Conservation (phyloP, 2,329 filamentous ascomycete genomes). For the Penicillium vulpinum region DNA sequence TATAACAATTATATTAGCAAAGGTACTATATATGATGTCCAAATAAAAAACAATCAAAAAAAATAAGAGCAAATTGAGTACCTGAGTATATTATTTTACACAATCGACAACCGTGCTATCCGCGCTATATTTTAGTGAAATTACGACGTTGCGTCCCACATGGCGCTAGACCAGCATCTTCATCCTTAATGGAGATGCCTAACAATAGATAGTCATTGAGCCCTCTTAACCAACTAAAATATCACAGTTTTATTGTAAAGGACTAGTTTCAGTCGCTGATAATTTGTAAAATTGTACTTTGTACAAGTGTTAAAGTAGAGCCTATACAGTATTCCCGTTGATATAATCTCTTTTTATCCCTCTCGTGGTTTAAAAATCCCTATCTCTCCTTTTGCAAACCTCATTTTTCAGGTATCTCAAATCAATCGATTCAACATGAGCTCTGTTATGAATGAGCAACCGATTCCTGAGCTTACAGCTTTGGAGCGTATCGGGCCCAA, state of each 20-base stretch:
- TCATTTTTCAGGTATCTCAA: not conserved
- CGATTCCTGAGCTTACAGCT: slow-evolving; percentile 21
- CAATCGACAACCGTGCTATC: not conserved
- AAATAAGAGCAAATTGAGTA: not conserved
- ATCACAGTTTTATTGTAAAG: not conserved
- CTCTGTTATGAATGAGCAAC: not conserved
- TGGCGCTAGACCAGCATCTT: not conserved
- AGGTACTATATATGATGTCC: too few species aligned
- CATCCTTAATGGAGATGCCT: not conserved
- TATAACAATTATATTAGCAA: too few species aligned
- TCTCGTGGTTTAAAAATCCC: not conserved
- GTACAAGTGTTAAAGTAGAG: not conserved
- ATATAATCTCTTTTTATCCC: not conserved
- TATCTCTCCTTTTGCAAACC: not conserved
- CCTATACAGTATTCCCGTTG: not conserved
- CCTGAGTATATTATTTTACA: not conserved
- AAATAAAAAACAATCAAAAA: too few species aligned
- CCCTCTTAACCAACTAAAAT: not conserved
- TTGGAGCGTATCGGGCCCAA: slow-evolving; percentile 40
- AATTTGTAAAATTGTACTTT: not conserved
- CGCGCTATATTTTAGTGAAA: not conserved
- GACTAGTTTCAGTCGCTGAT: not conserved
- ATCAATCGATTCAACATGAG: not conserved
- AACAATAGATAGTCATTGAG: not conserved
- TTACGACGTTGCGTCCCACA: not conserved